Evolutionary conservation across 2,329 filamentous ascomycete species (phyloP), one percentile per base, ranked within the genome.

Genomic region (Plectosphaerella cucumerina): DNA sequence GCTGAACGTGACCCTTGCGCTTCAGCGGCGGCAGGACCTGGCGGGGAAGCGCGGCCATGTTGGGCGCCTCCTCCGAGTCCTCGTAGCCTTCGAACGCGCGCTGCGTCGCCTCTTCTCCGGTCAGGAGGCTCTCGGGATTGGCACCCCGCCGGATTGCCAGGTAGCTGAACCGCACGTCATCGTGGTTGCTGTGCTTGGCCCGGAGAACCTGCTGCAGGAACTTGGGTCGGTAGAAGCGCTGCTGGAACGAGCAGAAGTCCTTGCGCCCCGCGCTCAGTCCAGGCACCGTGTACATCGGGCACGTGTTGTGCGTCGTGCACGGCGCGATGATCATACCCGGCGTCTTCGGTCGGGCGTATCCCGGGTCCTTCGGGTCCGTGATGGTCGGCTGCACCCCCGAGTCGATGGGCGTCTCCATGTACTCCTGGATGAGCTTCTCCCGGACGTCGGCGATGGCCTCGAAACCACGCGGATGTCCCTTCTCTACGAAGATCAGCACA

Each of bases 91-190:
- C 70, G 61, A 95, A 92, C 0, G 92, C 89, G 4, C 73, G 73
- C 6, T 84, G 74, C 1, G 86, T 81, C 0, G 85, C 82, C 42
- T 74, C 69, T 23, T 76, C 67, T 41, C 81, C 81, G 55, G 88
- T 65, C 41, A 67, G 49, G 4, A 62, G 54, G 9, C 58, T 60
- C 2, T 59, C 56, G 44, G 64, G 64, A 9, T 52, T 31, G 15
- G 60, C 41, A 6, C 94, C 94, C 18, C 92, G 85, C 62, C 90
- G 89, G 17, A 97, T 80, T 4, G 88, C 88, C 14, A 99, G 64
- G 65, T 96, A 99, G 65, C 89, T 95, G 70, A 92, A 99, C 60
- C 90, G 81, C 14, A 96, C 80, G 62, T 97, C 91, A 65, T 96
- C 93, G 63, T 95, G 89, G 65, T 96, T 97, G 56, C 82, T 82